A percentile compares a stretch with the other conserved stretches of the same genome.
Conservation (phyloP, 768 basidiomycete genomes). For the Dioszegia aurantiaca region DNA sequence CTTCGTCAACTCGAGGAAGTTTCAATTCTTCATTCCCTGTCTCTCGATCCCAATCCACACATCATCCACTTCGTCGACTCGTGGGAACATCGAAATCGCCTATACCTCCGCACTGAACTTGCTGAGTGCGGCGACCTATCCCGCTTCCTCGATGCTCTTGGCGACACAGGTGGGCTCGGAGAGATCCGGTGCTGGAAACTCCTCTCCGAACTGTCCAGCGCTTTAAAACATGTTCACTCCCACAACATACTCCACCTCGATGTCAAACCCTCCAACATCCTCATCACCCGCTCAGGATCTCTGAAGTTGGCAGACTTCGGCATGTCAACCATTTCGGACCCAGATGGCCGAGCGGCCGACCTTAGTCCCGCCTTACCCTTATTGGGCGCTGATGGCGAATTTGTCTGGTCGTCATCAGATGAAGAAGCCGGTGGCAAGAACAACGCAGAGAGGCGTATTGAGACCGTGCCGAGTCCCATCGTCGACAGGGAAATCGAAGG, state of each 20-base stretch:
- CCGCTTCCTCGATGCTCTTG: slow-evolving; percentile 86
- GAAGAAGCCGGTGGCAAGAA: slow-evolving; percentile 11
- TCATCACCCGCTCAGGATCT: slow-evolving; percentile 77
- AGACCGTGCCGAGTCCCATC: slow-evolving; percentile 32
- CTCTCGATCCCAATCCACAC: slow-evolving; percentile 58
- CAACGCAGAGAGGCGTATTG: background rate
- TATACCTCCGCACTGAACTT: slow-evolving; percentile 91
- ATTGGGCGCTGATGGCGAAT: slow-evolving; percentile 30
- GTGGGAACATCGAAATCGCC: slow-evolving; percentile 85
- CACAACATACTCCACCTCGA: slow-evolving; percentile 90
- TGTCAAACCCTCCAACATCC: slow-evolving; percentile 94
- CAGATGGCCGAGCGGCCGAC: slow-evolving; percentile 50
- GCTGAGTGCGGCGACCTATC: slow-evolving; percentile 85
- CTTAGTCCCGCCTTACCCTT: slow-evolving; percentile 39
- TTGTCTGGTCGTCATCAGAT: slow-evolving; percentile 27
- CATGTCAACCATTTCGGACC: slow-evolving; percentile 91
- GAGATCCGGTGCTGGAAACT: slow-evolving; percentile 97
- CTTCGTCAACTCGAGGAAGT: slow-evolving; percentile 87
- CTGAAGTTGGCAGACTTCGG: slow-evolving; percentile 99
- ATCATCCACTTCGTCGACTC: slow-evolving; percentile 86
- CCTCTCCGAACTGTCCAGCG: slow-evolving; percentile 74
- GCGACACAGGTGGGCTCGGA: slow-evolving; percentile 76
- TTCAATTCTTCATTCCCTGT: slow-evolving; percentile 78
- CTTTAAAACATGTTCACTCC: slow-evolving; percentile 83
- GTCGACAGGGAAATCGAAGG: slow-evolving; percentile 67